Percentiles rank a stretch among this genome's conserved stretches.
Evolutionary conservation across 176 grass and related monocot genomes (phyloP).

Genomic region (Ensete ventricosum): DNA sequence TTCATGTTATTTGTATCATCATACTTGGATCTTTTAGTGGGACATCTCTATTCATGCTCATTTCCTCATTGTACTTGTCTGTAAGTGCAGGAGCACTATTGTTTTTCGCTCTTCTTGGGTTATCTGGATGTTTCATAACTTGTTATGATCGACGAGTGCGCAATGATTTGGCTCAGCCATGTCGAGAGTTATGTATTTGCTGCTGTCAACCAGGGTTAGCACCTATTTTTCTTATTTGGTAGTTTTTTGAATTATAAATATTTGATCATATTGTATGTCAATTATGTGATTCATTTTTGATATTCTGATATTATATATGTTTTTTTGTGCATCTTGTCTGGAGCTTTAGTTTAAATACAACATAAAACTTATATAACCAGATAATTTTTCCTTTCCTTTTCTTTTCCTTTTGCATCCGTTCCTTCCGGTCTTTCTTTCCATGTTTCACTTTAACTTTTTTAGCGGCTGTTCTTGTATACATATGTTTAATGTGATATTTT

Average conservation of each 20-base stretch:
- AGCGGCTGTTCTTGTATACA: neutral
- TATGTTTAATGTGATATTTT: neutral
- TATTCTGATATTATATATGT: neutral
- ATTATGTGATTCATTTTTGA: no score
- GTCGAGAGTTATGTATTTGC: slow-evolving; percentile 91
- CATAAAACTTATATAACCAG: no score
- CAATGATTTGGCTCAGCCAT: slow-evolving; percentile 87
- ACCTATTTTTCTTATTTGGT: neutral
- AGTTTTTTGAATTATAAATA: no score
- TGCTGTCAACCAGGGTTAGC: slow-evolving; percentile 92
- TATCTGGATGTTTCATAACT: slow-evolving; percentile 97
- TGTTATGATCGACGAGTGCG: slow-evolving; percentile 90
- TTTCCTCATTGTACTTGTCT: neutral
- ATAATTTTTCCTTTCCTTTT: no score
- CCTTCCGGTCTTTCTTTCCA: neutral
- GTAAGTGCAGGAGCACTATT: slow-evolving; percentile 59
- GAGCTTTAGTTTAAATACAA: no score
- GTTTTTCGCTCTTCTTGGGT: slow-evolving; percentile 81
- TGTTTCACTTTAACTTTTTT: neutral
- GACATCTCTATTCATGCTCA: neutral
- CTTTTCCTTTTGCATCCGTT: no score
- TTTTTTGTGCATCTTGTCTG: no score
- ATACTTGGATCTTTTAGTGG: neutral
- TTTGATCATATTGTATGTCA: no score
- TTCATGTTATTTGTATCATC: neutral